phyloP scores from a whole-genome alignment of 257 asterid genomes.

The Fraxinus pennsylvanica region DNA sequence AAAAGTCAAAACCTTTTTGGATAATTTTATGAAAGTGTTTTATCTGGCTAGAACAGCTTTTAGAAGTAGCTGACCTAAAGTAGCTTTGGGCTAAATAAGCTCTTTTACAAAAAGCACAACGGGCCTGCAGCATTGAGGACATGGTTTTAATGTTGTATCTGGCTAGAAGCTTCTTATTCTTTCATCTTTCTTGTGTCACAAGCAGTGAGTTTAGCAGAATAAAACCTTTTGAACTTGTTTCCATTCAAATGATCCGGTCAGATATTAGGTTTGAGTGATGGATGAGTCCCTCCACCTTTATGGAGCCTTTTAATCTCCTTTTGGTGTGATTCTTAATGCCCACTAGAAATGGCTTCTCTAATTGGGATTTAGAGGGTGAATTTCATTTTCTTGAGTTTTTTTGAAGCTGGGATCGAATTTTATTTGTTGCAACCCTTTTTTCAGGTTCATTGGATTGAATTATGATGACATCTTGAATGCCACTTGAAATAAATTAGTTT shows the following conservation, averaged over 20 bases:
- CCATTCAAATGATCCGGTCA: background rate
- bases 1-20: no score
- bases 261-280: background rate
- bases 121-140: background rate
- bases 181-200: background rate
- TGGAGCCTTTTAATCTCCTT: background rate
- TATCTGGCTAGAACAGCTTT: no score
- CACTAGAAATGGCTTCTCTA: background rate
- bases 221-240: background rate
- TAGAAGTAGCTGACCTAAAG: no score
- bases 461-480: no score
- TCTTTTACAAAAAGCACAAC: no score
- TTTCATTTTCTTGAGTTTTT: constrained; percentile 4
- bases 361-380: constrained; percentile 11
- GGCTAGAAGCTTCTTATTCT: background rate
- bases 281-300: background rate
- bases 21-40: no score
- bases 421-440: background rate
- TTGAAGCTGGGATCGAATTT: constrained; percentile 15
- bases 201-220: background rate
- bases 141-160: background rate
- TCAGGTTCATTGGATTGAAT: background rate
- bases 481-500: background rate
- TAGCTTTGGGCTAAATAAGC: no score
- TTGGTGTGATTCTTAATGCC: background rate